Percentiles rank a stretch among this genome's conserved stretches.
Evolutionary conservation across 768 basidiomycete species (phyloP).

Genomic region (Hericium rajendrae): DNA sequence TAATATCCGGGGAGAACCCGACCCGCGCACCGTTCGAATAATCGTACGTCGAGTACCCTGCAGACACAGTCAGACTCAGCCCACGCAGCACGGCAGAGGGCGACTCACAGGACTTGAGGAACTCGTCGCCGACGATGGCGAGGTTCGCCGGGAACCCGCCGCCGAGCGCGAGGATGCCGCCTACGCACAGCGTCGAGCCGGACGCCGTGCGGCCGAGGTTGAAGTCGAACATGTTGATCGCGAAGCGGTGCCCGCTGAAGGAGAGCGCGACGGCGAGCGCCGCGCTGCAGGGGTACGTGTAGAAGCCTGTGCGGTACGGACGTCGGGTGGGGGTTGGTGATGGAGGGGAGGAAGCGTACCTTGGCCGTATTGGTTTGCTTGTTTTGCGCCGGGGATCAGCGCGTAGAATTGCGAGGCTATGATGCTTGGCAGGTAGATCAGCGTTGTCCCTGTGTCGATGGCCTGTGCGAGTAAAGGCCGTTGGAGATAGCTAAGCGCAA

Average conservation of each 20-base stretch:
- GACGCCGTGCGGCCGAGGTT: conserved; percentile 36
- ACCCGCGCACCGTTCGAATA: conserved; percentile 43
- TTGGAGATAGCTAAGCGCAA: background rate
- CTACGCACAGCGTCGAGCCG: conserved; percentile 43
- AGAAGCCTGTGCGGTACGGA: conserved; percentile 31
- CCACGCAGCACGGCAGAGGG: background rate
- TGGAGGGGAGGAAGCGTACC: conserved; percentile 20
- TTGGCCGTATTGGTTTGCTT: conserved; percentile 32
- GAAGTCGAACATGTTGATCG: conserved; percentile 40
- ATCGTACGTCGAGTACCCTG: conserved; percentile 57
- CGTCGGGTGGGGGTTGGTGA: background rate
- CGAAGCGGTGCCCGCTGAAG: conserved; percentile 33
- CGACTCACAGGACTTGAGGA: conserved; percentile 56
- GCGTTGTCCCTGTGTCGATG: conserved; percentile 59
- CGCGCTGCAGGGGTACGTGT: conserved; percentile 42
- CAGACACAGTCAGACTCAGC: background rate
- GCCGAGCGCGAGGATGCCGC: conserved; percentile 40
- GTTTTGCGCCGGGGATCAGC: conserved; percentile 39
- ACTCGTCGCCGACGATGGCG: conserved; percentile 54
- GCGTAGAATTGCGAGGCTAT: conserved; percentile 38
- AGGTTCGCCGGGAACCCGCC: conserved; percentile 40
- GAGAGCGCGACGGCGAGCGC: conserved; percentile 29
- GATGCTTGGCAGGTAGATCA: conserved; percentile 45
- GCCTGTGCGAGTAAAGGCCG: conserved; percentile 29
- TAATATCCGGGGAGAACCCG: conserved; percentile 49